phyloP scores from a whole-genome alignment of 768 basidiomycete species.

The Mycena latifolia region DNA sequence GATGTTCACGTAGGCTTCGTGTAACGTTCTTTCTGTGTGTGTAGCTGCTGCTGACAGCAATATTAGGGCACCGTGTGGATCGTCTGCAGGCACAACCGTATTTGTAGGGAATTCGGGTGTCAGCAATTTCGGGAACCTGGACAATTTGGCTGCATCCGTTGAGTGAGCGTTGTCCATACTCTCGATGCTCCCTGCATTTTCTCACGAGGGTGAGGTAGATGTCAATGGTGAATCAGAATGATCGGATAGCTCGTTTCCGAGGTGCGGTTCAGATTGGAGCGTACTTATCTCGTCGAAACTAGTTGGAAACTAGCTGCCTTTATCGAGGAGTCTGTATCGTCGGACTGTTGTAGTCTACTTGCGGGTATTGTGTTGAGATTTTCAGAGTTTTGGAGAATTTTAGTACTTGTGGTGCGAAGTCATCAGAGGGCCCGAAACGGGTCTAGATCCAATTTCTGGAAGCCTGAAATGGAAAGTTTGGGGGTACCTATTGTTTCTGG shows the following conservation, averaged over 20 bases:
- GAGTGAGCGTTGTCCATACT: conserved; percentile 22
- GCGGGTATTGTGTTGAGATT: background rate
- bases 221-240: conserved; percentile 27
- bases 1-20: conserved; percentile 20
- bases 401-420: background rate
- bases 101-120: conserved; percentile 19
- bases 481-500: too few species aligned
- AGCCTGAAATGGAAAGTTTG: too few species aligned
- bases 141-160: conserved; percentile 19
- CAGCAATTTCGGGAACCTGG: conserved; percentile 16
- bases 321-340: background rate
- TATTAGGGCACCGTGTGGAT: conserved; percentile 14
- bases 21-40: conserved; percentile 10
- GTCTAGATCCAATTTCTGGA: too few species aligned
- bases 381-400: conserved; percentile 1
- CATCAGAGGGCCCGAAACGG: too few species aligned
- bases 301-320: background rate
- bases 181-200: conserved; percentile 20
- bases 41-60: conserved; percentile 4
- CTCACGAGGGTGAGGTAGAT: conserved; percentile 22
- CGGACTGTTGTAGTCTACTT: background rate
- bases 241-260: conserved; percentile 20
- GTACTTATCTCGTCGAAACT: conserved; percentile 1
- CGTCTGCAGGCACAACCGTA: conserved; percentile 12
- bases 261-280: background rate